These are phyloP conservation scores for Syzygium oleosum DNA, from an alignment of 345 rosid genomes.

Conservation along the genomic window DNA sequence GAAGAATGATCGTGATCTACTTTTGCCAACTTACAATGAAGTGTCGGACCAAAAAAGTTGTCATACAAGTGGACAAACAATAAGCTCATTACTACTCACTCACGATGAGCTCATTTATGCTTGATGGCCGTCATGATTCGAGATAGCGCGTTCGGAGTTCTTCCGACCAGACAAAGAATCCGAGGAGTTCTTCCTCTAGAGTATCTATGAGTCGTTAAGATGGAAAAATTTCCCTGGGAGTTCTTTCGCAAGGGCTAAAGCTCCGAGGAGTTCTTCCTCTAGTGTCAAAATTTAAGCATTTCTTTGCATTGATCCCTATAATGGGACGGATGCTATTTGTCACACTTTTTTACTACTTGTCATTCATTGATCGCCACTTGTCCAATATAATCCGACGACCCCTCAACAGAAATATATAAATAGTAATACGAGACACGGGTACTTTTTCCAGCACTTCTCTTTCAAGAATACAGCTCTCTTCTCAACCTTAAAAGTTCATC, in stretches of 20 bases:
- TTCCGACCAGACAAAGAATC: background rate
- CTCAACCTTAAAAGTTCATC: background rate
- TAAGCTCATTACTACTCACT: background rate
- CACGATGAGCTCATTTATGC: background rate
- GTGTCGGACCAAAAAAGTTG: fast-evolving
- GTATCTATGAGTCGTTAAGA: background rate
- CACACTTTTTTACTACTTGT: background rate
- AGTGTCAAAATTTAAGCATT: background rate
- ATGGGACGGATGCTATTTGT: background rate
- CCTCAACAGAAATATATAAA: background rate
- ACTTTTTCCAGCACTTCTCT: background rate
- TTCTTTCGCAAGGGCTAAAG: background rate
- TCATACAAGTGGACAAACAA: background rate
- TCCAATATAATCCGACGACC: background rate
- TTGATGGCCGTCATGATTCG: background rate
- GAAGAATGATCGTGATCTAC: background rate
- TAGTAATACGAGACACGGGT: background rate
- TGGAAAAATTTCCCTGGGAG: background rate
- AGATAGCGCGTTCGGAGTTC: background rate
- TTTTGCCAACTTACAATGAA: background rate
- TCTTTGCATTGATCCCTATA: background rate
- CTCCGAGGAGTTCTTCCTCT: background rate
- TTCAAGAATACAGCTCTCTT: background rate
- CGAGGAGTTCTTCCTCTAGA: background rate
- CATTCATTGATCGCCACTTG: background rate